Conservation (phyloP, 164 flowering plant genomes). For the Stephania yunnanensis region DNA sequence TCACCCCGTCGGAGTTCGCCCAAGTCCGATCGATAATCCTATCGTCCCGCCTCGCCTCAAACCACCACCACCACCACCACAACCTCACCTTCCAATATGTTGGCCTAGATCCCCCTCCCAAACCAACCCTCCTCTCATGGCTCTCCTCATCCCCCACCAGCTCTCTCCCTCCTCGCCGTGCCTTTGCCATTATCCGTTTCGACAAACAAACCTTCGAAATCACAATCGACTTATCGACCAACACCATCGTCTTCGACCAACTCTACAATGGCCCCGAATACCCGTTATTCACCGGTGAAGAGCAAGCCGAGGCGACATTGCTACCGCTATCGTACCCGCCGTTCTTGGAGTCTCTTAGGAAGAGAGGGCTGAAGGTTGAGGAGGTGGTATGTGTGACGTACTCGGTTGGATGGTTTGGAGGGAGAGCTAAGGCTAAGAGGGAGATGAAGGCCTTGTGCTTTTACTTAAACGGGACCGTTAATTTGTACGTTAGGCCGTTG, state of each 20-base stretch:
- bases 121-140: slow-evolving; percentile 27
- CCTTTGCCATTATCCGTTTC: slow-evolving; percentile 32
- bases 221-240: slow-evolving; percentile 30
- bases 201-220: slow-evolving; percentile 31
- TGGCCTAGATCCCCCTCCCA: slow-evolving; percentile 38
- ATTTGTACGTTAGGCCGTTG: slow-evolving; percentile 40
- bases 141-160: slow-evolving; percentile 11
- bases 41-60: slow-evolving; percentile 4
- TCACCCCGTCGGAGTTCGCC: slow-evolving; percentile 28
- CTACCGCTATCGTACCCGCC: slow-evolving; percentile 28
- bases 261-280: slow-evolving; percentile 35
- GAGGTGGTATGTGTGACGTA: slow-evolving; percentile 31
- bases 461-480: slow-evolving; percentile 33
- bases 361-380: slow-evolving; percentile 40
- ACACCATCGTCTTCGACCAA: slow-evolving; percentile 22
- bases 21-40: slow-evolving; percentile 22
- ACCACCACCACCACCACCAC: slow-evolving; percentile 8
- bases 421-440: slow-evolving; percentile 19
- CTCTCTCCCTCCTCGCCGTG: slow-evolving; percentile 35
- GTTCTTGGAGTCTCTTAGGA: slow-evolving; percentile 22
- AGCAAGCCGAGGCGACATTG: slow-evolving; percentile 23
- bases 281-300: slow-evolving; percentile 38
- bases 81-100: slow-evolving; percentile 35
- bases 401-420: slow-evolving; percentile 55
- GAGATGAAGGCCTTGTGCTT: slow-evolving; percentile 29